A percentile compares a stretch with the other conserved stretches of the same genome.
These are phyloP conservation scores for Phoenix roebelenii DNA, from an alignment of 176 grass and related monocot species.

Conservation along the genomic window DNA sequence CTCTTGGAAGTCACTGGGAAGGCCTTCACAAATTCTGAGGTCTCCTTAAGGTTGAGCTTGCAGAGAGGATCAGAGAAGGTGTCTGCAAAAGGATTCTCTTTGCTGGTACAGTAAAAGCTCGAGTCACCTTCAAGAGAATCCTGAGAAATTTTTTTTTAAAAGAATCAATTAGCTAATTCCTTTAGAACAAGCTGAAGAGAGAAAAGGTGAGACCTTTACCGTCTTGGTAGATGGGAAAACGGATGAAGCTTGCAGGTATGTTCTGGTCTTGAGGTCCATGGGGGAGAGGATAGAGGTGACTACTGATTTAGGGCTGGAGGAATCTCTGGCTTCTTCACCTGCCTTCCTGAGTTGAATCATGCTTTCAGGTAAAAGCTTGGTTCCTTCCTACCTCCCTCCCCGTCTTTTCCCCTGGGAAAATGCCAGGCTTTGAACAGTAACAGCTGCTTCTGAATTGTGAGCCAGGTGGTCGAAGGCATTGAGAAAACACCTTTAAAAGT, in stretches of 20 bases:
- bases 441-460: no score
- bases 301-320: slow-evolving; percentile 24
- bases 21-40: slow-evolving; percentile 52
- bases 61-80: slow-evolving; percentile 47
- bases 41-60: slow-evolving; percentile 43
- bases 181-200: background rate
- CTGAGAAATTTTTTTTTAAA: slow-evolving; percentile 14
- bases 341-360: slow-evolving; percentile 24
- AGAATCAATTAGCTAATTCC: background rate
- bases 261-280: slow-evolving; percentile 44
- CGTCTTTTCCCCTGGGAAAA: no score
- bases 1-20: slow-evolving; percentile 42
- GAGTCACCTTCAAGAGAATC: slow-evolving; percentile 31
- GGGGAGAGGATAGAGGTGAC: slow-evolving; percentile 16
- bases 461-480: background rate
- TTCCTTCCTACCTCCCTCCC: no score
- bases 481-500: background rate
- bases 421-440: no score
- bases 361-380: background rate
- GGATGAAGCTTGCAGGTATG: slow-evolving; percentile 27
- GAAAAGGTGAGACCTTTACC: slow-evolving; percentile 22
- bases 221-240: slow-evolving; percentile 24
- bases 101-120: slow-evolving; percentile 7
- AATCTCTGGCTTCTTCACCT: slow-evolving; percentile 27
- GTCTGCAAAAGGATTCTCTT: slow-evolving; percentile 33